These are phyloP conservation scores for Penicillium simplicissimum DNA, from an alignment of 495 filamentous ascomycete genomes.

Conservation along the genomic window DNA sequence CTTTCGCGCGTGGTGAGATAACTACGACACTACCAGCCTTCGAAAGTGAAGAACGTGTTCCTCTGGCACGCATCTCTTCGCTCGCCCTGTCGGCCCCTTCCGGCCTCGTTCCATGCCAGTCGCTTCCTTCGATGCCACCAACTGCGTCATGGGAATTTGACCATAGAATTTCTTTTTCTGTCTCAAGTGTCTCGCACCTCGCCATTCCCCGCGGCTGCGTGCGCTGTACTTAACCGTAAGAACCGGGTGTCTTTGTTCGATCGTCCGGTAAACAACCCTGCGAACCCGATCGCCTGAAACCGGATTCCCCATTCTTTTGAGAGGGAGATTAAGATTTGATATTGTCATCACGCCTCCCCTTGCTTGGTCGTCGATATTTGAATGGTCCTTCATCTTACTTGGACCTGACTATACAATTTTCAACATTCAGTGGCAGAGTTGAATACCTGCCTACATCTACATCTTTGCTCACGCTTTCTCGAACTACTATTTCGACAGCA, in stretches of 20 bases:
- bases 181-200: neutral
- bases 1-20: neutral
- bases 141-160: constrained; percentile 29
- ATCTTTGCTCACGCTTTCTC: neutral
- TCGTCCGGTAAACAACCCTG: neutral
- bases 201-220: neutral
- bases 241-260: neutral
- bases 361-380: neutral
- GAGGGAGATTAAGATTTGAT: neutral
- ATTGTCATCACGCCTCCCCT: neutral
- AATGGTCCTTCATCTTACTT: neutral
- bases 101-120: constrained; percentile 9
- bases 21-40: neutral
- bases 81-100: constrained; percentile 4
- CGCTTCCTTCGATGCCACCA: neutral
- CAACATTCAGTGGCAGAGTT: neutral
- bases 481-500: neutral
- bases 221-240: neutral
- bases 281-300: constrained; percentile 9
- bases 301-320: neutral
- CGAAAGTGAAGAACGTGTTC: neutral
- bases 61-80: neutral
- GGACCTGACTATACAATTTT: constrained; percentile 6
- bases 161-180: neutral
- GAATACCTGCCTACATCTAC: neutral